Evolutionary conservation across 2,329 filamentous ascomycete genomes (phyloP).

Genomic region (Myriosclerotinia scirpicola): DNA sequence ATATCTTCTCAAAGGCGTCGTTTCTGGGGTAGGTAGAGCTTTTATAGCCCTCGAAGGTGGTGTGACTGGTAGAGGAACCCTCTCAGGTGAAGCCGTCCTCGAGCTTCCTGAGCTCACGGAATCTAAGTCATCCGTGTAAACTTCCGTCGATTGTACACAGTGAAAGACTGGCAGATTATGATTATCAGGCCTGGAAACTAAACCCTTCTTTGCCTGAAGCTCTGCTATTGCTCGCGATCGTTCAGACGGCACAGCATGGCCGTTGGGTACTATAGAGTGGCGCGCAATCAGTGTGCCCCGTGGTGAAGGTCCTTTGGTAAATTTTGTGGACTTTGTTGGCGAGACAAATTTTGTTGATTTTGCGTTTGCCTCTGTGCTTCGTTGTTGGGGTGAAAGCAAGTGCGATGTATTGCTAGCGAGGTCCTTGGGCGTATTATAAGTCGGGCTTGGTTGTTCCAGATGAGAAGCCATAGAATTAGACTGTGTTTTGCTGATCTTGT

Average conservation of each 20-base stretch:
- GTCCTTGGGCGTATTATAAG: no score
- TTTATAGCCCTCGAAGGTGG: neutral
- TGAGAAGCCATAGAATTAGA: neutral
- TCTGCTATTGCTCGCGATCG: slow-evolving; percentile 7
- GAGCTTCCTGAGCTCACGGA: neutral
- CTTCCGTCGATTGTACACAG: neutral
- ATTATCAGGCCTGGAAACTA: neutral
- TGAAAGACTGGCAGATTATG: neutral
- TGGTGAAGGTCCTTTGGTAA: neutral
- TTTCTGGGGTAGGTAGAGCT: neutral
- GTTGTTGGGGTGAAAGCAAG: neutral
- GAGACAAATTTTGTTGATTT: neutral
- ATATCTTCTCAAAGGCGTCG: slow-evolving; percentile 2
- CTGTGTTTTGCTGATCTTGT: neutral
- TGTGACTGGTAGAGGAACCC: neutral
- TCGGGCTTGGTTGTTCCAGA: neutral
- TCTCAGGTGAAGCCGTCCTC: slow-evolving; percentile 8
- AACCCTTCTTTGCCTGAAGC: neutral
- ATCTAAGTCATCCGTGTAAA: neutral
- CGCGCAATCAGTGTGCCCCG: neutral
- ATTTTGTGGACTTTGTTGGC: neutral
- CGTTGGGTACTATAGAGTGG: neutral
- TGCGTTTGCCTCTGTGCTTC: neutral
- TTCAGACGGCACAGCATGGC: slow-evolving; percentile 11
- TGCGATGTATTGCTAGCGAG: neutral